Conservation (phyloP, 495 filamentous ascomycete genomes). For the Endocarpon pusillum region DNA sequence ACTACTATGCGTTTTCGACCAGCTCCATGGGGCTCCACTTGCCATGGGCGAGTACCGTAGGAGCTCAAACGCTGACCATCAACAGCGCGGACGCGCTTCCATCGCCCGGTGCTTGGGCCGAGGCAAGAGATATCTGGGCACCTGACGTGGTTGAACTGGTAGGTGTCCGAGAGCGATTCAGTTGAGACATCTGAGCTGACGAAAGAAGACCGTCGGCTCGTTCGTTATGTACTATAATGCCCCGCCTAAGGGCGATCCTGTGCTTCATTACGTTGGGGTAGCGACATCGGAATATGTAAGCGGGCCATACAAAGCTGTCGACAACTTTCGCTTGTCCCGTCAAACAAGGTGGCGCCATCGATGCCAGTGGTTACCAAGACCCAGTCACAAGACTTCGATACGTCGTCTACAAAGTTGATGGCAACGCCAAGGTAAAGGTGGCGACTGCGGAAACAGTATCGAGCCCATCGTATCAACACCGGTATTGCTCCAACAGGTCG, state of each 20-base stretch:
- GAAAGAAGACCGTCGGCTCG: conserved; percentile 26
- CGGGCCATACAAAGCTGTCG: conserved; percentile 34
- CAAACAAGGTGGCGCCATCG: conserved; percentile 38
- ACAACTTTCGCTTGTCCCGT: conserved; percentile 30
- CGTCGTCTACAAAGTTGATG: conserved; percentile 46
- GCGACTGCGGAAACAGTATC: conserved; percentile 36
- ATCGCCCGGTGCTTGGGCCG: conserved; percentile 18
- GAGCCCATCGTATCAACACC: conserved; percentile 33
- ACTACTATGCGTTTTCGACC: conserved; percentile 27
- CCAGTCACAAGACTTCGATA: conserved; percentile 30
- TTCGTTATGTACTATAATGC: conserved; percentile 46
- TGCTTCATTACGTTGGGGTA: conserved; percentile 35
- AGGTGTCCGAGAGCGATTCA: conserved; percentile 3
- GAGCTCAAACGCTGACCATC: conserved; percentile 17
- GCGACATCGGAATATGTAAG: conserved; percentile 23
- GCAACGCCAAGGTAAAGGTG: conserved; percentile 39
- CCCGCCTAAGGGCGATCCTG: conserved; percentile 16
- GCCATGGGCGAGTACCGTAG: conserved; percentile 15
- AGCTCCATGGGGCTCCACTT: conserved; percentile 15
- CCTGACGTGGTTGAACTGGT: conserved; percentile 25
- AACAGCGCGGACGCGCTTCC: conserved; percentile 22
- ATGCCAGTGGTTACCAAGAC: conserved; percentile 36
- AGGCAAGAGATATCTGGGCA: conserved; percentile 19
- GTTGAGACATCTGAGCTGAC: conserved; percentile 3
- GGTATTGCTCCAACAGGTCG: conserved; percentile 40